A percentile compares a stretch with the other conserved stretches of the same genome.
Evolutionary conservation across 345 rosid genomes (phyloP).

Genomic region (Carallia brachiata): DNA sequence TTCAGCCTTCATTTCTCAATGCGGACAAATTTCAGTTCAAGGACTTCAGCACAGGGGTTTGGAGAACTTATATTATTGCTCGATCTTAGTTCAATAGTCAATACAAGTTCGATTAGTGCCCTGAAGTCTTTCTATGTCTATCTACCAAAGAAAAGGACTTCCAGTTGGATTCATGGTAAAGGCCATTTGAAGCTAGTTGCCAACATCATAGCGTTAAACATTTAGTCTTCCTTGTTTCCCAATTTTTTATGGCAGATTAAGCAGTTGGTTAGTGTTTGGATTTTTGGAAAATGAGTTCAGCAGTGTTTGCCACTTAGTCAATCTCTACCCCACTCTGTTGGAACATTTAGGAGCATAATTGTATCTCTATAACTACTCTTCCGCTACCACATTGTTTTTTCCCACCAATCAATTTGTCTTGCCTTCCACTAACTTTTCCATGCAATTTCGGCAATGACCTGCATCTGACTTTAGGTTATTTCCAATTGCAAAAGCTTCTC

Average conservation of each 20-base stretch:
- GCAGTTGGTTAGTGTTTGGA: constrained; percentile 43
- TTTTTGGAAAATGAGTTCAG: constrained; percentile 52
- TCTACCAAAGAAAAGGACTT: constrained; percentile 29
- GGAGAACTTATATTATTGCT: neutral
- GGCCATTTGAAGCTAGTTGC: neutral
- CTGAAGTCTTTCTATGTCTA: constrained; percentile 15
- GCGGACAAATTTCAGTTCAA: constrained; percentile 5
- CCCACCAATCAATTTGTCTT: constrained; percentile 8
- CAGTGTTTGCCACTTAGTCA: constrained; percentile 37
- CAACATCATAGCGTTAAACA: constrained; percentile 16
- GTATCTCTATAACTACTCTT: constrained; percentile 32
- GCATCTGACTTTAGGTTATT: neutral
- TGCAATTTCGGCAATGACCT: neutral
- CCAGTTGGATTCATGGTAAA: constrained; percentile 22
- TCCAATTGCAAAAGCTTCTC: constrained; percentile 5
- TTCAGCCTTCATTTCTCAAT: constrained; percentile 2
- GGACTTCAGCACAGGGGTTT: neutral
- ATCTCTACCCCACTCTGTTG: constrained; percentile 34
- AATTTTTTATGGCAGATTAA: constrained; percentile 8
- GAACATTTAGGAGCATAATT: constrained; percentile 41
- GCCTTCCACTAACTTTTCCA: neutral
- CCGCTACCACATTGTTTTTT: constrained; percentile 16
- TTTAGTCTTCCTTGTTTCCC: constrained; percentile 24
- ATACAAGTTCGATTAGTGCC: constrained; percentile 5
- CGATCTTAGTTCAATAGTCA: constrained; percentile 17